Evolutionary conservation across 163 green algal genomes (phyloP).

Genomic region (Volvox carteri): DNA sequence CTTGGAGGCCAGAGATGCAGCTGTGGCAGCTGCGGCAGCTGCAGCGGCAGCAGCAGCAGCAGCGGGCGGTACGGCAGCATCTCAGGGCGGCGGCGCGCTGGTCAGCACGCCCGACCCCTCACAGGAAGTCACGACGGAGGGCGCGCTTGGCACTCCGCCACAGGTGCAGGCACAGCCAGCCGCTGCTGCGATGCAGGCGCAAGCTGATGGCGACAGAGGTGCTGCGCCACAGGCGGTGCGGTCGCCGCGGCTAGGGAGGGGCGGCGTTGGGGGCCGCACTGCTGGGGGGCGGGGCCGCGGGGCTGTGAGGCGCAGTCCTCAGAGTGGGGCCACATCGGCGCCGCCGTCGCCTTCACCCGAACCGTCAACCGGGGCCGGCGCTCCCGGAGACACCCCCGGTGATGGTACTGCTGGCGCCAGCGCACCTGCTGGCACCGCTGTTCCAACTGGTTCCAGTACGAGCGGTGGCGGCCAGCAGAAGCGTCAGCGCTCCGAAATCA

Average conservation of each 20-base stretch:
- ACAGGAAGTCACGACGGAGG: not conserved
- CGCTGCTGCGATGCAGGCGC: not conserved
- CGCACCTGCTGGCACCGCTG: not conserved
- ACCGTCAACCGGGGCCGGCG: not conserved
- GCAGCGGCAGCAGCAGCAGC: not conserved
- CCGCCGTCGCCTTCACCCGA: not conserved
- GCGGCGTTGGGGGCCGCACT: not conserved
- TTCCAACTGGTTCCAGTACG: not conserved
- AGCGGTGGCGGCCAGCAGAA: conserved; percentile 13
- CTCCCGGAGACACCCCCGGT: not conserved
- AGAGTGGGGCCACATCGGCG: not conserved
- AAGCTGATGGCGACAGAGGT: not conserved
- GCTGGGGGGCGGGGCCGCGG: not conserved
- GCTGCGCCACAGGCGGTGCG: not conserved
- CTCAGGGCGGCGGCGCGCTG: too few relatives aligned
- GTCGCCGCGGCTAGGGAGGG: not conserved
- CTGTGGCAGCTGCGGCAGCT: not conserved
- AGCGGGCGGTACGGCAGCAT: not conserved
- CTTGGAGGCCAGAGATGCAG: not conserved
- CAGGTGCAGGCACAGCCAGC: not conserved
- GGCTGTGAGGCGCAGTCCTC: not conserved
- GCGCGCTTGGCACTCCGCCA: not conserved
- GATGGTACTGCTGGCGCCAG: not conserved
- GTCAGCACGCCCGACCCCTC: not conserved
- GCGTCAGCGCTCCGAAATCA: conserved; percentile 38